Percentiles rank a stretch among this genome's conserved stretches.
Evolutionary conservation across 768 basidiomycete genomes (phyloP).

Genomic region (Xerocomellus chrysenteron): DNA sequence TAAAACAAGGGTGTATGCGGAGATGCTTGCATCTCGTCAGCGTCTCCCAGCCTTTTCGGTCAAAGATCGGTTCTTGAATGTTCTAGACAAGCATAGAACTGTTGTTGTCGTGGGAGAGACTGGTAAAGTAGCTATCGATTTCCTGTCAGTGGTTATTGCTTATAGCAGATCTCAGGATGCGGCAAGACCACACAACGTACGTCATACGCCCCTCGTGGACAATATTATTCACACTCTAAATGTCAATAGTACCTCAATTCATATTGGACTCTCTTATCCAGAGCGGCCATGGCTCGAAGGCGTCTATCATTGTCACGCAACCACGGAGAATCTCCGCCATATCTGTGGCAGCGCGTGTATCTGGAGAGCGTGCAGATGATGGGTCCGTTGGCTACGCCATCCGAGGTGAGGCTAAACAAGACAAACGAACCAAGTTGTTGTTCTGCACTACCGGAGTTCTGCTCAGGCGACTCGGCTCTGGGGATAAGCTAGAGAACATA

Average conservation of each 20-base stretch:
- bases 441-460: constrained; percentile 97
- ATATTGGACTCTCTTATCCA: constrained; percentile 81
- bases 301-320: constrained; percentile 84
- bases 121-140: constrained; percentile 41
- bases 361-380: constrained; percentile 73
- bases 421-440: constrained; percentile 66
- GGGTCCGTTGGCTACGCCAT: constrained; percentile 87
- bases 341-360: constrained; percentile 84
- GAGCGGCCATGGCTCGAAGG: constrained; percentile 55
- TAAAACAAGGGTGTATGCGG: constrained; percentile 47
- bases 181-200: constrained; percentile 89
- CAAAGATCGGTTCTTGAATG: constrained; percentile 58
- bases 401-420: constrained; percentile 77
- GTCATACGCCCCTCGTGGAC: constrained; percentile 10
- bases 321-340: constrained; percentile 88
- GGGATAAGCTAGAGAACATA: constrained; percentile 66
- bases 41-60: constrained; percentile 77
- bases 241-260: constrained; percentile 73
- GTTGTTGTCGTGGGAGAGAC: constrained; percentile 91
- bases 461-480: constrained; percentile 70
- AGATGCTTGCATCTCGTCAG: constrained; percentile 54
- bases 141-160: neutral
- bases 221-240: neutral
- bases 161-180: constrained; percentile 49
- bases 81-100: constrained; percentile 59